Conservation (phyloP, 495 filamentous ascomycete species). For the Penicillium paxilli region DNA sequence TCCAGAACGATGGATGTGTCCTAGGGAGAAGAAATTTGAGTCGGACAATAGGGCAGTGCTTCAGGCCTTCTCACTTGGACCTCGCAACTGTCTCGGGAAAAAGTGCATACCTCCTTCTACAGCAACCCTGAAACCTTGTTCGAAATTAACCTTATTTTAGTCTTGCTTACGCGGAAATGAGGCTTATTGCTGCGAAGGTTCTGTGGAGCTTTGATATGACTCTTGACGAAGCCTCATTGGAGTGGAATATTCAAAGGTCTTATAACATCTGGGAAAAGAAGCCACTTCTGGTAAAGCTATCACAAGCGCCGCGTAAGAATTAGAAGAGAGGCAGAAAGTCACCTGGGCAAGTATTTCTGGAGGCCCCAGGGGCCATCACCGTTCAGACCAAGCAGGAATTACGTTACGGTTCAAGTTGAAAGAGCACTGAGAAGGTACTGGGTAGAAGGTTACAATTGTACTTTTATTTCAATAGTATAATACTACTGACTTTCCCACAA, state of each 20-base stretch:
- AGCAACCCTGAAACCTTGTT: no score
- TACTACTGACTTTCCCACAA: no score
- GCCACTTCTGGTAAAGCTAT: conserved; percentile 29
- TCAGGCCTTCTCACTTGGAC: conserved; percentile 40
- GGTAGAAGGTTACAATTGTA: no score
- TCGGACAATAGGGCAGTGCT: conserved; percentile 26
- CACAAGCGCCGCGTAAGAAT: no score
- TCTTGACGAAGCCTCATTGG: conserved; percentile 27
- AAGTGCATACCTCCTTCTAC: conserved; percentile 13
- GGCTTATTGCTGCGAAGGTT: conserved; percentile 49
- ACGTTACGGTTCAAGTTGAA: no score
- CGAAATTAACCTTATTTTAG: conserved; percentile 14
- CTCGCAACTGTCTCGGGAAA: conserved; percentile 40
- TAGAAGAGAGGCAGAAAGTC: no score
- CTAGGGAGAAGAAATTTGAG: conserved; percentile 16
- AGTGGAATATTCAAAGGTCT: conserved; percentile 38
- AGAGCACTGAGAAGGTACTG: no score
- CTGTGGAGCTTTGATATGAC: conserved; percentile 55
- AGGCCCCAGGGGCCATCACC: no score
- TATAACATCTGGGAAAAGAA: conserved; percentile 37
- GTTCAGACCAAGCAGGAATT: no score
- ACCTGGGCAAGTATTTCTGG: no score
- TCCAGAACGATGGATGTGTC: conserved; percentile 42
- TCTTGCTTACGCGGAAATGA: conserved; percentile 55
- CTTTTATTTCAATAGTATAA: no score